Conservation (phyloP, 768 basidiomycete species). For the Mycena albidolilacea region DNA sequence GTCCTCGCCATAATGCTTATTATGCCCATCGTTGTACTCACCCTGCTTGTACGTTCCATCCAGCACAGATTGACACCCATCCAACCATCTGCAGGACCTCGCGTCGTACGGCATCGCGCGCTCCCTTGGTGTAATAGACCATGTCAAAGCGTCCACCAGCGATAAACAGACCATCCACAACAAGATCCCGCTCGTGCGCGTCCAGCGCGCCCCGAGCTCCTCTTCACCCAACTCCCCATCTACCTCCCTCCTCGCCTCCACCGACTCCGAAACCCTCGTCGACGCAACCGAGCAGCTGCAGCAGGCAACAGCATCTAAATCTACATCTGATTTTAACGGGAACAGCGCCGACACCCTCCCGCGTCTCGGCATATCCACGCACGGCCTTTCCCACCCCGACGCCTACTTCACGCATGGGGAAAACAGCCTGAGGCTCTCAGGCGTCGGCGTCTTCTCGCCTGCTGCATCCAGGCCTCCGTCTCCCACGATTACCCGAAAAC, state of each 20-base stretch:
- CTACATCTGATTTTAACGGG: conserved; percentile 9
- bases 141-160: conserved; percentile 80
- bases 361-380: conserved; percentile 29
- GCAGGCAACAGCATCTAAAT: conserved; percentile 15
- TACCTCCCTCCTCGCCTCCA: conserved; percentile 38
- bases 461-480: conserved; percentile 77
- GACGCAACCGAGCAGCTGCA: conserved; percentile 10
- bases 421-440: conserved; percentile 70
- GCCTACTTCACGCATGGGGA: conserved; percentile 68
- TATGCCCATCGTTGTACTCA: conserved; percentile 72
- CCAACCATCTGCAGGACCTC: conserved; percentile 69
- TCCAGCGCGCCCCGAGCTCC: conserved; percentile 46
- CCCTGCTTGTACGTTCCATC: conserved; percentile 64
- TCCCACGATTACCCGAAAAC: conserved; percentile 65
- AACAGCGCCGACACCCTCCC: conserved; percentile 28
- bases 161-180: conserved; percentile 62
- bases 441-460: conserved; percentile 83
- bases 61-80: not conserved
- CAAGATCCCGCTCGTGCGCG: conserved; percentile 50
- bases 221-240: conserved; percentile 39
- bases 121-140: conserved; percentile 84
- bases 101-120: conserved; percentile 87
- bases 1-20: conserved; percentile 75
- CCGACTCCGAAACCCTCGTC: conserved; percentile 45
- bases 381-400: conserved; percentile 50